Evolutionary conservation across 352 stramenopile genomes (phyloP).

Genomic region (Phytophthora megakarya): DNA sequence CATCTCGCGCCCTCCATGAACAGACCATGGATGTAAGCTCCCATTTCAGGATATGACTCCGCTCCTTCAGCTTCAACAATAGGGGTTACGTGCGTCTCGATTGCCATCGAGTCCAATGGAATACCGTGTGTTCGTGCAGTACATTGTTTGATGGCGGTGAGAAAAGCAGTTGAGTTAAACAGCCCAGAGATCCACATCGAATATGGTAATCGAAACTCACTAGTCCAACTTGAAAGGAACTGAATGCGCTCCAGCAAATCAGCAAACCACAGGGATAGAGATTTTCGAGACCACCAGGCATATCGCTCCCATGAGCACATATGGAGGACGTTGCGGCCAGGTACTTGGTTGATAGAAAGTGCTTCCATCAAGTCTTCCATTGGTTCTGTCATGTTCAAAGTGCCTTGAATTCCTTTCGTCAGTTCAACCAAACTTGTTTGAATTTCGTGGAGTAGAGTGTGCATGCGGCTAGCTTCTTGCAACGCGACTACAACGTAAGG

Average conservation of each 20-base stretch:
- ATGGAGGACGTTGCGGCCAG: slow-evolving; percentile 72
- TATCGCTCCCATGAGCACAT: slow-evolving; percentile 76
- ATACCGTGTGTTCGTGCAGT: slow-evolving; percentile 86
- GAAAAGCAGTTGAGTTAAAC: slow-evolving; percentile 85
- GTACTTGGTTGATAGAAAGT: slow-evolving; percentile 75
- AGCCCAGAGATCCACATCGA: slow-evolving; percentile 85
- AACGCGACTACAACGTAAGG: slow-evolving; percentile 87
- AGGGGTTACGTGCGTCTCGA: slow-evolving; percentile 94
- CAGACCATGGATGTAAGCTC: slow-evolving; percentile 94
- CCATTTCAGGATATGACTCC: slow-evolving; percentile 81
- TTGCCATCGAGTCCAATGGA: slow-evolving; percentile 93
- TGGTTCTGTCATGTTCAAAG: slow-evolving; percentile 87
- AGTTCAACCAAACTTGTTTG: slow-evolving; percentile 67
- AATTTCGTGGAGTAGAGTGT: slow-evolving; percentile 67
- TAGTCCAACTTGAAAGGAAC: slow-evolving; percentile 73
- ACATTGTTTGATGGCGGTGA: slow-evolving; percentile 86
- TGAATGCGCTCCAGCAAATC: slow-evolving; percentile 78
- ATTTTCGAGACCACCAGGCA: slow-evolving; percentile 89
- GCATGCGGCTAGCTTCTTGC: slow-evolving; percentile 82
- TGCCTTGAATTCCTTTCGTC: slow-evolving; percentile 81
- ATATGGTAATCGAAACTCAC: slow-evolving; percentile 70
- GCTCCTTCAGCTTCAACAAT: slow-evolving; percentile 56
- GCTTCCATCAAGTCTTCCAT: slow-evolving; percentile 89
- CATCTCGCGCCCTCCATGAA: slow-evolving; percentile 95
- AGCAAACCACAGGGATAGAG: slow-evolving; percentile 75